Percentiles rank a stretch among this genome's conserved stretches.
These are phyloP conservation scores for Boletus coccyginus DNA, from an alignment of 768 basidiomycete species.

Conservation along the genomic window DNA sequence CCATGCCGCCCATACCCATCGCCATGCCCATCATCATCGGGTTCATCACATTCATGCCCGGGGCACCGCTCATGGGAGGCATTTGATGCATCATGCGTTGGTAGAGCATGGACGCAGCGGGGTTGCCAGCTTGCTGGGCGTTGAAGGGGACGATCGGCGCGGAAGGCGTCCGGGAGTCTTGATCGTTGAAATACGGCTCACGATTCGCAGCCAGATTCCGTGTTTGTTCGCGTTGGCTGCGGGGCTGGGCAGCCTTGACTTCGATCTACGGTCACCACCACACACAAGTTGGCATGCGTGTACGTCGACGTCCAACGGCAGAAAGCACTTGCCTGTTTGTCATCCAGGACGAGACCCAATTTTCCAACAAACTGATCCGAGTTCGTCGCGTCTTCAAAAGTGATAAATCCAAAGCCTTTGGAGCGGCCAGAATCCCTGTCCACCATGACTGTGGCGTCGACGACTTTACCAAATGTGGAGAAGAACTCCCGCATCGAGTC, in stretches of 20 bases:
- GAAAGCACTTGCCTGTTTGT: conserved; percentile 59
- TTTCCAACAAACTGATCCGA: conserved; percentile 67
- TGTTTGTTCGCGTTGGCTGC: conserved; percentile 59
- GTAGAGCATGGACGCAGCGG: conserved; percentile 32
- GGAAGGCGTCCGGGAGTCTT: conserved; percentile 35
- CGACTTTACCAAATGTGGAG: conserved; percentile 69
- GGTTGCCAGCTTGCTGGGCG: conserved; percentile 37
- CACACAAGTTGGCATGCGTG: background rate
- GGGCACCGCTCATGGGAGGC: conserved; percentile 44
- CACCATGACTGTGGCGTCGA: conserved; percentile 84
- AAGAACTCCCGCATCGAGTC: conserved; percentile 74
- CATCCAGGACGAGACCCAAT: conserved; percentile 67
- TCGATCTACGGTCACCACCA: conserved; percentile 53
- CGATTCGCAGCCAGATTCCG: conserved; percentile 30
- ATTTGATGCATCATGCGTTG: conserved; percentile 39
- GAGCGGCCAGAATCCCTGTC: conserved; percentile 72
- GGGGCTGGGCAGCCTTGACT: conserved; percentile 77
- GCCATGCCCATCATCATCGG: conserved; percentile 49
- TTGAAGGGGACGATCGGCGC: conserved; percentile 32
- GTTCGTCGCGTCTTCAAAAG: conserved; percentile 64
- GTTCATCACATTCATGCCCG: conserved; percentile 51
- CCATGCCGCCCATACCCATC: conserved; percentile 39
- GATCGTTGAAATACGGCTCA: conserved; percentile 34
- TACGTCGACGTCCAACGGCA: background rate
- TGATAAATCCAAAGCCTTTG: conserved; percentile 86